Evolutionary conservation across 1,139 yeast species (phyloP).

Genomic region (Saccharomyces hybrid): DNA sequence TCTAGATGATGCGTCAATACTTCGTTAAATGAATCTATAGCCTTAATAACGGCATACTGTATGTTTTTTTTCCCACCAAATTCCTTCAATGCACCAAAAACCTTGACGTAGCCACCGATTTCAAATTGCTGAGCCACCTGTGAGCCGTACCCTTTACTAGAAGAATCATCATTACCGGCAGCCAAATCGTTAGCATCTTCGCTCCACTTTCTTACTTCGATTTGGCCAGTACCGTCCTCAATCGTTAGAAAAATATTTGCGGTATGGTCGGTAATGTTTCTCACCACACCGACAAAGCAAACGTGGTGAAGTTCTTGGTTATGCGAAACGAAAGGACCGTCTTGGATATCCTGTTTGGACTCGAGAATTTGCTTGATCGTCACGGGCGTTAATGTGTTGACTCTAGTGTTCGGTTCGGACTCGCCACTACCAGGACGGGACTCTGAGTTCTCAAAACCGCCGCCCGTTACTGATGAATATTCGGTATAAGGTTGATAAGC

Average conservation of each 20-base stretch:
- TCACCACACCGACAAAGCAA: constrained; percentile 57
- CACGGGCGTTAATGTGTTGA: constrained; percentile 58
- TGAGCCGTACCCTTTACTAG: constrained; percentile 29
- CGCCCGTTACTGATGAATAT: constrained; percentile 27
- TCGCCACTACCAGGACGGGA: constrained; percentile 29
- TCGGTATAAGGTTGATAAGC: constrained; percentile 32
- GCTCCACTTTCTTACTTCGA: constrained; percentile 65
- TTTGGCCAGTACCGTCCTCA: constrained; percentile 81
- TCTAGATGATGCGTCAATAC: constrained; percentile 69
- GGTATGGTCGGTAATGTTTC: constrained; percentile 51
- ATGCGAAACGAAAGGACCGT: constrained; percentile 64
- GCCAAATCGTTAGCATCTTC: constrained; percentile 41
- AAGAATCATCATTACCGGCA: constrained; percentile 25
- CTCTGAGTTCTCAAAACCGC: constrained; percentile 28
- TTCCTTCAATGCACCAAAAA: constrained; percentile 65
- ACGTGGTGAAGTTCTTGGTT: constrained; percentile 56
- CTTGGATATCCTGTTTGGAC: constrained; percentile 59
- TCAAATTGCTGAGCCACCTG: constrained; percentile 29
- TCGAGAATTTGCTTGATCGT: constrained; percentile 73
- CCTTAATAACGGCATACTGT: constrained; percentile 56
- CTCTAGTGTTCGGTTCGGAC: constrained; percentile 16
- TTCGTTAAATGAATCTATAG: constrained; percentile 63
- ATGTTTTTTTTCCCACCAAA: constrained; percentile 61
- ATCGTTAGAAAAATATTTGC: constrained; percentile 48
- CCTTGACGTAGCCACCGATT: constrained; percentile 53